These are phyloP conservation scores for Boeremia lycopersici DNA, from an alignment of 2,329 filamentous ascomycete species.

Conservation along the genomic window DNA sequence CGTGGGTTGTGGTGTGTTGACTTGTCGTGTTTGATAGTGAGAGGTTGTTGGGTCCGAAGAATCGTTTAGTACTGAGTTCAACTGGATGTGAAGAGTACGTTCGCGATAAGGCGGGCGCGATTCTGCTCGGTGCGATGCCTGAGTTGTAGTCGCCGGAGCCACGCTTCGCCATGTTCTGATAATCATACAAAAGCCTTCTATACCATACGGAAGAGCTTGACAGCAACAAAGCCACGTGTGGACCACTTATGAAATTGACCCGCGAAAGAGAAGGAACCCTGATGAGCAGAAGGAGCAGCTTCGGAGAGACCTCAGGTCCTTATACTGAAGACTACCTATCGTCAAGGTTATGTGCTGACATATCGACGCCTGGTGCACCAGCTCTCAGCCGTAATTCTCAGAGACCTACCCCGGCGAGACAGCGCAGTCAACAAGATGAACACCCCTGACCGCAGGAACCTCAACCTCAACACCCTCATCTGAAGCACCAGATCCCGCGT, in stretches of 20 bases:
- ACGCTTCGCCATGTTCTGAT: slow-evolving; percentile 2
- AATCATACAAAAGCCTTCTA: background rate
- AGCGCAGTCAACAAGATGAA: background rate
- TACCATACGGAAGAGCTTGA: slow-evolving; percentile 11
- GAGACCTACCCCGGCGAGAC: background rate
- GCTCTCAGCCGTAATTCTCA: background rate
- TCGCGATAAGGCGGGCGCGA: slow-evolving; percentile 7
- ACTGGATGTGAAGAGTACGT: background rate
- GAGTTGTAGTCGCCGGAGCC: slow-evolving; percentile 20
- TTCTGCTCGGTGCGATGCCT: slow-evolving; percentile 8
- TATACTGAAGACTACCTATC: background rate
- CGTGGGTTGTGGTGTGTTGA: slow-evolving; percentile 7
- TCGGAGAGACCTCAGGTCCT: too few relatives aligned
- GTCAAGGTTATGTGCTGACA: too few relatives aligned
- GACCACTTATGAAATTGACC: slow-evolving; percentile 15
- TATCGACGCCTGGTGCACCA: too few relatives aligned
- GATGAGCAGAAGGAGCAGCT: too few relatives aligned
- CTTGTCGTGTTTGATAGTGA: slow-evolving; percentile 14
- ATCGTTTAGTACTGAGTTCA: background rate
- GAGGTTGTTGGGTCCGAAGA: slow-evolving; percentile 20
- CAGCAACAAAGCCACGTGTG: slow-evolving; percentile 8
- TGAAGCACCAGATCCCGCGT: slow-evolving; percentile 2
- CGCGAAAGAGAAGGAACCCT: slow-evolving; percentile 15
- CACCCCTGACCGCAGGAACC: slow-evolving; percentile 5
- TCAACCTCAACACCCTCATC: background rate